A percentile compares a stretch with the other conserved stretches of the same genome.
Conservation (phyloP, 768 basidiomycete genomes). For the Phanerochaete carnosa region DNA sequence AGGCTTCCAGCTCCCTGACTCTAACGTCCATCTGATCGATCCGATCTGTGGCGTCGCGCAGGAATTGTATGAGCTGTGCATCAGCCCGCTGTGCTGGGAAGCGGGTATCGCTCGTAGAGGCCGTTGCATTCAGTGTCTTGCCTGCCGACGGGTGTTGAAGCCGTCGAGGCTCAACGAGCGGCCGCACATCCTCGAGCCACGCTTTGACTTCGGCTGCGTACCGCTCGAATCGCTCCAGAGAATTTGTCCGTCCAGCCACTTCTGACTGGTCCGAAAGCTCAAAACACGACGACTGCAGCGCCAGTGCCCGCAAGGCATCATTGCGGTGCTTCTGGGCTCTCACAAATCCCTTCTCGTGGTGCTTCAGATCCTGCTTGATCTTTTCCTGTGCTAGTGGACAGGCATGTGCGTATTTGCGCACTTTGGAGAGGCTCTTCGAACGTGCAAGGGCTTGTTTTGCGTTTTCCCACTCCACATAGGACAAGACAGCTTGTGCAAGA, state of each 20-base stretch:
- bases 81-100: background rate
- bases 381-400: background rate
- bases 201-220: background rate
- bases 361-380: background rate
- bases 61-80: background rate
- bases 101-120: background rate
- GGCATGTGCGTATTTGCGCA: background rate
- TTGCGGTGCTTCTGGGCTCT: background rate
- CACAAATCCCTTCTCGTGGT: background rate
- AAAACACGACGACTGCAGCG: background rate
- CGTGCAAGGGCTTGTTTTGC: background rate
- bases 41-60: background rate
- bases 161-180: background rate
- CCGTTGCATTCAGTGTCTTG: background rate
- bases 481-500: background rate
- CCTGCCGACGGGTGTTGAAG: background rate
- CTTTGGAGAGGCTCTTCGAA: background rate
- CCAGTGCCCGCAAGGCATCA: background rate
- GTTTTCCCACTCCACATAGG: background rate
- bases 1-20: background rate
- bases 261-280: background rate
- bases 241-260: background rate
- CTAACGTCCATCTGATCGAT: background rate
- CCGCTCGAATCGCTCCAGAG: background rate
- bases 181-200: conserved; percentile 1